These are phyloP conservation scores for Oidiodendron maius DNA, from an alignment of 495 filamentous ascomycete genomes.

Conservation along the genomic window DNA sequence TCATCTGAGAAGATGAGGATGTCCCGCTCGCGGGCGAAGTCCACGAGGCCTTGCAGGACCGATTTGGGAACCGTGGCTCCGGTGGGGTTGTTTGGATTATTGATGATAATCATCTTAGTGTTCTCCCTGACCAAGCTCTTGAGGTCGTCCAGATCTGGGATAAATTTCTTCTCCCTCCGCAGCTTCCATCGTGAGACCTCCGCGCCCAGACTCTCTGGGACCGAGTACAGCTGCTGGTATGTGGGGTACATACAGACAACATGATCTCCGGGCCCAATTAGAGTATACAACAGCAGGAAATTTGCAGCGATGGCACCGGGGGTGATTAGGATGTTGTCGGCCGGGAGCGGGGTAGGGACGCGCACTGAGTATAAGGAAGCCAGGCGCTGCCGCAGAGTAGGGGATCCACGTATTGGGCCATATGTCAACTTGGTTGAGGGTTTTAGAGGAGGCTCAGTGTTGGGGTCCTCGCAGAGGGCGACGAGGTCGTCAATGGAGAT, in stretches of 20 bases:
- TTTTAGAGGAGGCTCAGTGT: conserved; percentile 22
- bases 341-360: conserved; percentile 42
- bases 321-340: conserved; percentile 69
- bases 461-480: conserved; percentile 49
- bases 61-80: conserved; percentile 62
- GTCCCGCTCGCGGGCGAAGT: conserved; percentile 53
- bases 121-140: conserved; percentile 62
- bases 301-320: conserved; percentile 83
- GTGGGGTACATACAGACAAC: conserved; percentile 87
- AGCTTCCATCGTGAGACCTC: conserved; percentile 78
- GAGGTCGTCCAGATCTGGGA: conserved; percentile 62
- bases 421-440: conserved; percentile 56
- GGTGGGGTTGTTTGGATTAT: conserved; percentile 88
- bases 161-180: conserved; percentile 56
- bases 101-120: conserved; percentile 62
- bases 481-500: conserved; percentile 70
- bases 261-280: conserved; percentile 77
- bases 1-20: conserved; percentile 75
- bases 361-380: conserved; percentile 58
- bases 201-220: conserved; percentile 72
- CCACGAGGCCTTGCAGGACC: conserved; percentile 54
- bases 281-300: conserved; percentile 66
- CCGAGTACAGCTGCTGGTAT: conserved; percentile 80
- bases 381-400: conserved; percentile 55
- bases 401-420: conserved; percentile 65